Base-by-base conservation (phyloP, 306 rosid genomes). In the Vigna hirtella region DNA sequence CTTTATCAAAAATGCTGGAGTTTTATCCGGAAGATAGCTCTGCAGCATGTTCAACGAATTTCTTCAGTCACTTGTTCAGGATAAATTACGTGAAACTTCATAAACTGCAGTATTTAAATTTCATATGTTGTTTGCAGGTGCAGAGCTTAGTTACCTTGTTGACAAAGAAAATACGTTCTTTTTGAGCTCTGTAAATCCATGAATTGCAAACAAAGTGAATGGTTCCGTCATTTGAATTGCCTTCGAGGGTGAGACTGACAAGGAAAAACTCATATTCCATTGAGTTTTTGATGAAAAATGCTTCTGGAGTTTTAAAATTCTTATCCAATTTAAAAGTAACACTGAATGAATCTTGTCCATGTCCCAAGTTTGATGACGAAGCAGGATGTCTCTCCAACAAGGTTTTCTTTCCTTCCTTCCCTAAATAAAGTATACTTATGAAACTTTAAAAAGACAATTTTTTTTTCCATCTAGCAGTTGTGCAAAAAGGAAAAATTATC, bases 151-250 rank as follows among this genome's bases (percentile, higher is more conserved):
- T 48, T 64, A 91, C 97, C 84, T 88, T 68, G 51, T 89, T 89
- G 42, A 16, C 7, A n/a, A 91, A 91, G 90, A 91, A 91, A 78
- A 88, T 61, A 24, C 97, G 93, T 57, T 79, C 66, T 1, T 55
- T 74, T n/a, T 71, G 48, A 78, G 76, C 28, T 9, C 90, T 90
- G 81, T 86, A 89, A 11, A 91, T 77, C 94, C 94, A 91, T 0
- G 97, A 88, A 81, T 89, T 87, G 80, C 97, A 91, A 14, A 72
- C 81, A 55, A 91, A 89, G 68, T 76, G 84, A 74, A 91, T 36
- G 16, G 38, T 62, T 9, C 83, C 87, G 1, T 80, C 82, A 9
- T 68, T 75, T 0, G 94, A 94, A 80, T 88, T 75, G 67, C 83
- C 85, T 57, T 85, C 83, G 2, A 91, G 87, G 0, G 91, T 91